Evolutionary conservation across 208 protist species (phyloP).

Genomic region (Naegleria gruberi): DNA sequence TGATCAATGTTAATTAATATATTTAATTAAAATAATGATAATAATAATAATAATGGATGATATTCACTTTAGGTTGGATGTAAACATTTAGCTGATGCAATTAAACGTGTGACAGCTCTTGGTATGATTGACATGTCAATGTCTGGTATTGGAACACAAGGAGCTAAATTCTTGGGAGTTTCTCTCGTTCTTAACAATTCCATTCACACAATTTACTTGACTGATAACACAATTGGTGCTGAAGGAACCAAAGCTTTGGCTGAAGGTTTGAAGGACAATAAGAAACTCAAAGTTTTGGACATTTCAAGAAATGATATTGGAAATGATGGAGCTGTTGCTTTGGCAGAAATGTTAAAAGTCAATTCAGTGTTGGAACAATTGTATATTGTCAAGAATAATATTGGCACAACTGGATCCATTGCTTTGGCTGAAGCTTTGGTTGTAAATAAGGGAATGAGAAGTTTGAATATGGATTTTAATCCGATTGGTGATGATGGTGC

Average conservation of each 20-base stretch:
- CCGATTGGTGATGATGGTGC: constrained; percentile 20
- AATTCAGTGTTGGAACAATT: neutral
- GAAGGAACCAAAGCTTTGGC: neutral
- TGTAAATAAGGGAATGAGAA: neutral
- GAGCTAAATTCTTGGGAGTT: neutral
- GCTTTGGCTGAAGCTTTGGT: neutral
- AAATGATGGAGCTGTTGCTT: neutral
- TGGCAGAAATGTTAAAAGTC: neutral
- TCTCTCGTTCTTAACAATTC: neutral
- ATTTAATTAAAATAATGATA: neutral
- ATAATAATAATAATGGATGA: neutral
- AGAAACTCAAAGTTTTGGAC: constrained; percentile 10
- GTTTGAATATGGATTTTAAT: constrained; percentile 11
- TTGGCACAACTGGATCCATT: neutral
- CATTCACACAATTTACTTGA: constrained; percentile 14
- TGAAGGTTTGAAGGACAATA: neutral
- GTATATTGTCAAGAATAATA: neutral
- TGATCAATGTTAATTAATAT: neutral
- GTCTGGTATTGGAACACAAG: neutral
- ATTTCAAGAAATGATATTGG: neutral
- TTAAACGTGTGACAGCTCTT: neutral
- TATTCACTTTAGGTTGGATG: neutral
- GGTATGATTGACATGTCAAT: neutral
- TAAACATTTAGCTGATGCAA: neutral
- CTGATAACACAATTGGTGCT: neutral